Conservation (phyloP, 495 filamentous ascomycete genomes). For the Penicillium angulare region DNA sequence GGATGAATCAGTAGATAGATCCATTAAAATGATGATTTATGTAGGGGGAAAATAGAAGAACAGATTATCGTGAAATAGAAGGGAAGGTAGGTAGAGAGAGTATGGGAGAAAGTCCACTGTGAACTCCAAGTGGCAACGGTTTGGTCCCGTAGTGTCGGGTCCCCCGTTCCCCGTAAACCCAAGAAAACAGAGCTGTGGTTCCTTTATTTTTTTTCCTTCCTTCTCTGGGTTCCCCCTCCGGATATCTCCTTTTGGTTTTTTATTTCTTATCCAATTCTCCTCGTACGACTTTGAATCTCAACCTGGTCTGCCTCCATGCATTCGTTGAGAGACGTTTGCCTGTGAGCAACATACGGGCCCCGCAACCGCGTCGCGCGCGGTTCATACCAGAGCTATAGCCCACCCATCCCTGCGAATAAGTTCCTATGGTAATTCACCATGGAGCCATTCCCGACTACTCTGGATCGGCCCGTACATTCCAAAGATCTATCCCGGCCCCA, state of each 20-base stretch:
- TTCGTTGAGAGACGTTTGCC: background rate
- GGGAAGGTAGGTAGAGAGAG: too few species aligned
- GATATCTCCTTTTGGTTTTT: background rate
- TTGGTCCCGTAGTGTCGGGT: conserved; percentile 29
- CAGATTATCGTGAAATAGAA: too few species aligned
- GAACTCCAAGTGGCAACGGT: background rate
- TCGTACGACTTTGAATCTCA: background rate
- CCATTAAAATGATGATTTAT: too few species aligned
- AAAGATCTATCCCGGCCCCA: conserved; percentile 16
- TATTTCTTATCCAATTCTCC: background rate
- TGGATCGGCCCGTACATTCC: conserved; percentile 15
- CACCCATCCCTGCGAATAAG: conserved; percentile 1
- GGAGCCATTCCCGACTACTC: conserved; percentile 20
- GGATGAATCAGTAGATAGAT: too few species aligned
- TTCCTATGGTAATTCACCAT: conserved; percentile 19
- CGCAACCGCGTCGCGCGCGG: conserved; percentile 16
- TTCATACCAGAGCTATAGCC: conserved; percentile 13
- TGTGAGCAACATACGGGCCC: background rate
- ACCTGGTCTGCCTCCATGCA: background rate
- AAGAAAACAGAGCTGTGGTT: background rate
- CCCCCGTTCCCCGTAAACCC: conserved; percentile 13
- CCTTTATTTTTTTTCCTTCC: background rate
- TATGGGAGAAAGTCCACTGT: too few species aligned
- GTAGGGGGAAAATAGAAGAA: too few species aligned
- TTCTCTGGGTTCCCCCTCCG: background rate